Evolutionary conservation across 495 filamentous ascomycete species (phyloP), one percentile per base, ranked within the genome.

Genomic region (Aspergillus coremiiformis): DNA sequence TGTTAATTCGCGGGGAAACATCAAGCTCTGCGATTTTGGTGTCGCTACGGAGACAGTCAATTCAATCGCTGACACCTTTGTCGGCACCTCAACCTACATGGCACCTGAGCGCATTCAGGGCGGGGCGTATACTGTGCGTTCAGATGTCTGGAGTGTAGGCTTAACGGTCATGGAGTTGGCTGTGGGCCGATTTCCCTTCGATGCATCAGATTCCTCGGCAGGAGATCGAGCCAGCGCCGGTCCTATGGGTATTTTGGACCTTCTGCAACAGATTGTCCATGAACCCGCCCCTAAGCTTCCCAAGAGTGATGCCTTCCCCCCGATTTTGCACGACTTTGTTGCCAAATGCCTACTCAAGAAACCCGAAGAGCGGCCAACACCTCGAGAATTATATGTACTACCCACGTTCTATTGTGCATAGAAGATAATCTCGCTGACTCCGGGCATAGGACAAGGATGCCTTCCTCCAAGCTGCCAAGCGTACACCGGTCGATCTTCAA

Each of bases 81-180:
- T 98, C 7, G 93, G 93, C 22, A 98, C 93, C 6, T 96, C 91
- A 5, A 98, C 93, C 44, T 98, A 97, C 70, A 98, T 98, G 93
- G 93, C 93, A 0, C 93, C 93, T 0, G 93, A 98, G 69, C 84
- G 93, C 64, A 98, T 98, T 54, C 89, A 96, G 63, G 93, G 93
- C 26, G 88, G 90, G 47, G 88, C 89, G 54, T 98, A 98, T 68
- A 95, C 92, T 0, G 92, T 98, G 57, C 96, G 96, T 67, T 96
- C 90, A 4, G 93, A 98, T 59, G 93, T 98, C 3, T 98, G 93
- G 93, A 95, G 89, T 78, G 89, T 97, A 57, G 93, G 94, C n/a
- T 71, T 98, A 51, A 85, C 84, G 3, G 80, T 98, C 49, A 95
- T 97, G 88, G 94, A 98, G 69, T 68, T 98, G 55, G 93, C 93